These are phyloP conservation scores for Cadophora sp. DNA, from an alignment of 2,329 filamentous ascomycete genomes.

Conservation along the genomic window DNA sequence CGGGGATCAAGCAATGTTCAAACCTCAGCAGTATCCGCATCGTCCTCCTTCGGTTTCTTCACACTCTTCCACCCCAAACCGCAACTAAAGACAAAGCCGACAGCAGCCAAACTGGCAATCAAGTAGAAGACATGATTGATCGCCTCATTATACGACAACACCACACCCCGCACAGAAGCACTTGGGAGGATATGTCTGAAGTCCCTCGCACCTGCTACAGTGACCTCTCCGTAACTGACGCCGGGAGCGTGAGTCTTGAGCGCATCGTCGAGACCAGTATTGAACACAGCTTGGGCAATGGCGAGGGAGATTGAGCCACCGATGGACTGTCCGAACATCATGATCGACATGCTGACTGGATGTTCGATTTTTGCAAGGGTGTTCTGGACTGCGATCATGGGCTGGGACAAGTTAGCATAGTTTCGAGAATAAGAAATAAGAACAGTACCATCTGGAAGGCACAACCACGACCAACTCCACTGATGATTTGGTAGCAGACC, in stretches of 20 bases:
- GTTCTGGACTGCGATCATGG: constrained; percentile 46
- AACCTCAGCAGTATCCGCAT: background rate
- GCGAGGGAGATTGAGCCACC: constrained; percentile 43
- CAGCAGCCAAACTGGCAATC: constrained; percentile 24
- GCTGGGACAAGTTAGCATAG: constrained; percentile 22
- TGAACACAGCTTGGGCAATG: constrained; percentile 44
- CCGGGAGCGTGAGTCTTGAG: constrained; percentile 45
- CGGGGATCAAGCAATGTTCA: background rate
- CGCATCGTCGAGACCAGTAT: constrained; percentile 43
- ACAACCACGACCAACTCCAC: constrained; percentile 35
- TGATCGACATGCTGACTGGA: constrained; percentile 42
- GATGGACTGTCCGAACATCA: constrained; percentile 45
- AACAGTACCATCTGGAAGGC: constrained; percentile 36
- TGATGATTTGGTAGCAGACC: constrained; percentile 41
- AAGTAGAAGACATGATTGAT: constrained; percentile 38
- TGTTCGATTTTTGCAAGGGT: constrained; percentile 39
- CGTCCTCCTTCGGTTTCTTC: constrained; percentile 42
- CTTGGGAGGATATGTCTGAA: constrained; percentile 45
- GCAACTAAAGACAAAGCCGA: constrained; percentile 34
- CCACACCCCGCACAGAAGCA: constrained; percentile 45
- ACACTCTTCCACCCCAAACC: constrained; percentile 56
- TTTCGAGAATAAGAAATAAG: background rate
- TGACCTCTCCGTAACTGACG: constrained; percentile 44
- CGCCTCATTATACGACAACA: constrained; percentile 49
- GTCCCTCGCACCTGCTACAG: constrained; percentile 50